These are phyloP conservation scores for Solanum virginianum DNA, from an alignment of 257 asterid species.

Conservation along the genomic window DNA sequence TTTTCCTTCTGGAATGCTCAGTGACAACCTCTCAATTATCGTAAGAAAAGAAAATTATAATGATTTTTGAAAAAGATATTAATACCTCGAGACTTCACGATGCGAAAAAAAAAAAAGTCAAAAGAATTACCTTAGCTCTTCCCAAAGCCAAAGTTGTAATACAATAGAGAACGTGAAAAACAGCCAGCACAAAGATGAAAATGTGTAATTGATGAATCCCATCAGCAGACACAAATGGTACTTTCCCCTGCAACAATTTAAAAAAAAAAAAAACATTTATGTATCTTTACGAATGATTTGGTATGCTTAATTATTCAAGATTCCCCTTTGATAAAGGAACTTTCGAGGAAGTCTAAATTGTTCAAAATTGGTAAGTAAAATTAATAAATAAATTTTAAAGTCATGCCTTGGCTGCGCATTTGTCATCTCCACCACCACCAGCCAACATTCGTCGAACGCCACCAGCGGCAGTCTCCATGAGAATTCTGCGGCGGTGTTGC, in stretches of 20 bases:
- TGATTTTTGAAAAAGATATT: neutral
- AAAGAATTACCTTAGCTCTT: slow-evolving; percentile 41
- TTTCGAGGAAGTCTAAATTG: neutral
- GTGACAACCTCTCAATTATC: neutral
- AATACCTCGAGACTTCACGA: neutral
- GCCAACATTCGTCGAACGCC: slow-evolving; percentile 51
- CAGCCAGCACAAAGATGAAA: slow-evolving; percentile 74
- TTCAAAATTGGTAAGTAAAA: neutral
- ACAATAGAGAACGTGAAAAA: slow-evolving; percentile 68
- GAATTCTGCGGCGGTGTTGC: slow-evolving; percentile 44
- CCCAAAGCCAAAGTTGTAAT: slow-evolving; percentile 62
- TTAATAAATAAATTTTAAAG: neutral
- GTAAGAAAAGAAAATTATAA: neutral
- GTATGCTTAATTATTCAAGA: neutral
- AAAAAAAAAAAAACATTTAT: neutral
- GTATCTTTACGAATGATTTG: neutral
- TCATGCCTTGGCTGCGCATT: slow-evolving; percentile 59
- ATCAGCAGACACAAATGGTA: slow-evolving; percentile 54
- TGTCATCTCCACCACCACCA: slow-evolving; percentile 33
- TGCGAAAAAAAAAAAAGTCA: neutral
- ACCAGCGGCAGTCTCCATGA: slow-evolving; percentile 1
- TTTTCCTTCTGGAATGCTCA: neutral
- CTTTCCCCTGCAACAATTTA: slow-evolving; percentile 29
- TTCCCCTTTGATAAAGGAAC: neutral
- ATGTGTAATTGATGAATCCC: slow-evolving; percentile 74